Percentiles rank a stretch among this genome's conserved stretches.
Conservation (phyloP, 2,329 filamentous ascomycete genomes). For the Colletotrichum godetiae region DNA sequence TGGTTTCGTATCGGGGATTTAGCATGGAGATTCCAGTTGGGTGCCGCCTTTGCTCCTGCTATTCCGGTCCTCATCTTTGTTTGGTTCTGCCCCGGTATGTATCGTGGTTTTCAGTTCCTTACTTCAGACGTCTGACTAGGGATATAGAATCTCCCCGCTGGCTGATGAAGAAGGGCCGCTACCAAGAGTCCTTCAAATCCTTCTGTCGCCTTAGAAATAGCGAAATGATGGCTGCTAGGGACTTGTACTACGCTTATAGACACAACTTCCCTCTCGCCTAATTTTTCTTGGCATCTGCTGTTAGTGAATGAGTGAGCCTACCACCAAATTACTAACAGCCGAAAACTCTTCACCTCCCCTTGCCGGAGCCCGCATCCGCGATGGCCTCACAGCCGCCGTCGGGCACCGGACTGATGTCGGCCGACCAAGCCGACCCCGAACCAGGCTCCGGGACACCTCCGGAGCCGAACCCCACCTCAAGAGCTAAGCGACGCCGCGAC, state of each 20-base stretch:
- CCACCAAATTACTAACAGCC: no score
- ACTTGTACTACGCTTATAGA: conserved; percentile 63
- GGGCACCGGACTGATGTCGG: no score
- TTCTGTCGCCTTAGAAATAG: conserved; percentile 63
- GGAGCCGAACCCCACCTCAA: no score
- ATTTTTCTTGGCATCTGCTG: no score
- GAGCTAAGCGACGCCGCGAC: no score
- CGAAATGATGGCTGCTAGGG: conserved; percentile 67
- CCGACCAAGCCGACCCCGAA: no score
- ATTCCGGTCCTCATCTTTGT: conserved; percentile 65
- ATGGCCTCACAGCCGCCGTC: no score
- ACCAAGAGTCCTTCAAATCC: conserved; percentile 68
- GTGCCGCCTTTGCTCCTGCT: conserved; percentile 70
- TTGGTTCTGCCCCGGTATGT: conserved; percentile 65
- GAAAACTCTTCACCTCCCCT: no score
- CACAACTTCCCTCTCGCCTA: no score
- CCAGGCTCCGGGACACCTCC: no score
- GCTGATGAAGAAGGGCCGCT: conserved; percentile 73
- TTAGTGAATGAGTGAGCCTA: no score
- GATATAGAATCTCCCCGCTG: conserved; percentile 67
- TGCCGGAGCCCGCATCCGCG: no score
- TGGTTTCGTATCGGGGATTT: conserved; percentile 61
- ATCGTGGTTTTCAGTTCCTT: background rate
- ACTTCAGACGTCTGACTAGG: background rate
- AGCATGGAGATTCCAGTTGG: conserved; percentile 70